Percentiles rank a stretch among this genome's conserved stretches.
These are phyloP conservation scores for Apostasia shenzhenica DNA, from an alignment of 106 monocot species.

Conservation along the genomic window DNA sequence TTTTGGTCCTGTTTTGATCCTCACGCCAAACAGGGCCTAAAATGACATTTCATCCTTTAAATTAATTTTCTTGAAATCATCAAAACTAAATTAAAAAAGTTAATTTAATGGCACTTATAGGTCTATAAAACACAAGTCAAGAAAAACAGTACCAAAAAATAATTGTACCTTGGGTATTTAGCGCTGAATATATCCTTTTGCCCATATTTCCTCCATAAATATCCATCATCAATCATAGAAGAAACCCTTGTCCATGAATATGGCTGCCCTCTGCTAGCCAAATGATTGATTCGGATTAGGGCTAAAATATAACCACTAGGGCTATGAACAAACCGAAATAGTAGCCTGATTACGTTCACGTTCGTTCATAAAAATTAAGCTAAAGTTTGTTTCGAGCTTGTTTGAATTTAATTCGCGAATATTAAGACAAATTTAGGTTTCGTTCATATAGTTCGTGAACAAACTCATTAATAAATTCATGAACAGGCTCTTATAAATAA, in stretches of 20 bases:
- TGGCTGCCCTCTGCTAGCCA: slow-evolving; percentile 8
- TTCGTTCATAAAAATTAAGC: background rate
- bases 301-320: background rate
- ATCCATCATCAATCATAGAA: slow-evolving; percentile 13
- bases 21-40: no score
- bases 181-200: slow-evolving; percentile 23
- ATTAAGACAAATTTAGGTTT: no score
- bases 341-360: background rate
- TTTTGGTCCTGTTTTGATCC: no score
- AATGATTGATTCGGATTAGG: background rate
- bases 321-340: background rate
- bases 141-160: background rate
- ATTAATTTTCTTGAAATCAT: background rate
- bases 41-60: background rate
- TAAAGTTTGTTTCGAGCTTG: background rate
- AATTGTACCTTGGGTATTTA: slow-evolving; percentile 20
- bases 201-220: slow-evolving; percentile 38
- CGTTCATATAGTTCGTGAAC: no score
- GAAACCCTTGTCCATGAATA: slow-evolving; percentile 7
- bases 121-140: background rate
- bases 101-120: background rate
- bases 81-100: background rate
- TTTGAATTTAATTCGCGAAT: background rate
- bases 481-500: no score
- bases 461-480: no score